Conservation (phyloP, 768 basidiomycete species). For the Pholiota microspora region DNA sequence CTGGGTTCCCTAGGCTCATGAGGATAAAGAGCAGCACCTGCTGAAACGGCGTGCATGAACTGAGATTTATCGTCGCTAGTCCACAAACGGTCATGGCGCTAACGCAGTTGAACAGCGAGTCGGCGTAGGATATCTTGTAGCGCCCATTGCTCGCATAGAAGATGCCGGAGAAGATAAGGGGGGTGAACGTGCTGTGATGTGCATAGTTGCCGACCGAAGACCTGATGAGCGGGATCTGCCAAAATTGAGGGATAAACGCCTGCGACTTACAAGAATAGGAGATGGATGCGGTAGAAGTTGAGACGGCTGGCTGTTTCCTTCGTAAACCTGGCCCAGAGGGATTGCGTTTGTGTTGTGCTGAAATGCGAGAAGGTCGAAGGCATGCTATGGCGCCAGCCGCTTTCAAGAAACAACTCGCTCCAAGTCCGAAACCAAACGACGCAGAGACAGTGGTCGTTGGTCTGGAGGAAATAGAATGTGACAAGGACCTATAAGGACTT, state of each 20-base stretch:
- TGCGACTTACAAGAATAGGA: constrained; percentile 57
- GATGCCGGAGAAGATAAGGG: constrained; percentile 75
- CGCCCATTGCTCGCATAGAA: constrained; percentile 83
- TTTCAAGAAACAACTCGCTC: neutral
- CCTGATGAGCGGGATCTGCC: constrained; percentile 2
- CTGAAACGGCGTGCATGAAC: constrained; percentile 66
- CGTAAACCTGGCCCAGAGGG: constrained; percentile 17
- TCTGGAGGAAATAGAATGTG: neutral
- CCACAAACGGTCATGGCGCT: constrained; percentile 81
- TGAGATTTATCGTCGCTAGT: constrained; percentile 67
- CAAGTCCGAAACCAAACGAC: neutral
- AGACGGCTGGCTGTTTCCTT: constrained; percentile 43
- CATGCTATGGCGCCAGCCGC: constrained; percentile 13
- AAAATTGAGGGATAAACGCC: constrained; percentile 6
- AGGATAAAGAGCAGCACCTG: constrained; percentile 70
- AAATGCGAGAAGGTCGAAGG: constrained; percentile 13
- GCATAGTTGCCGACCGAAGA: constrained; percentile 10
- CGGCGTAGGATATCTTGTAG: constrained; percentile 70
- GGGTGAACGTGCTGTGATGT: constrained; percentile 76
- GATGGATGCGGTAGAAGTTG: constrained; percentile 66
- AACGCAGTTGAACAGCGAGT: constrained; percentile 74
- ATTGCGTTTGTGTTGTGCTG: constrained; percentile 1
- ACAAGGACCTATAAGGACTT: neutral
- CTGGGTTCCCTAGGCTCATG: constrained; percentile 77
- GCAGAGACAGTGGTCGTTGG: neutral